Conservation (phyloP, 441 rosid genomes). For the Capsella rubella region DNA sequence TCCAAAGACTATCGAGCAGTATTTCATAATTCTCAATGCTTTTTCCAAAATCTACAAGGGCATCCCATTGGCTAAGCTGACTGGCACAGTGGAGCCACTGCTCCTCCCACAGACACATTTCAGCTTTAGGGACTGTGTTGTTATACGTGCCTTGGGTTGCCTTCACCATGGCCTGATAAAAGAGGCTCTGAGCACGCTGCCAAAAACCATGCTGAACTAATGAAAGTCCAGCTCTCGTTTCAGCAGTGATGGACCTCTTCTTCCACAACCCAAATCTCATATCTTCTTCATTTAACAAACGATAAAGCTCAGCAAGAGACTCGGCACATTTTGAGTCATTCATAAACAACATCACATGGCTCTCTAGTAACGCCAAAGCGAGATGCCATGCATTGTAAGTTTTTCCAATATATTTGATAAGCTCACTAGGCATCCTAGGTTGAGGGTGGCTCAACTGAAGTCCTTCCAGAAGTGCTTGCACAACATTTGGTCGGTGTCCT, state of each 20-base stretch:
- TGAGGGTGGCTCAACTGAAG: slow-evolving; percentile 99
- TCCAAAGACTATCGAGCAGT: slow-evolving; percentile 97
- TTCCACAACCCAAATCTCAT: slow-evolving; percentile 99
- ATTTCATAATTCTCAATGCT: slow-evolving; percentile 93
- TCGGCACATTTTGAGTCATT: slow-evolving; percentile 92
- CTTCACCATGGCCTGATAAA: slow-evolving; percentile 97
- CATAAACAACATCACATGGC: slow-evolving; percentile 91
- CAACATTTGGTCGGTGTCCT: slow-evolving; percentile 95
- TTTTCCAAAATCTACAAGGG: slow-evolving; percentile 95
- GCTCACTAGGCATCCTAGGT: slow-evolving; percentile 99
- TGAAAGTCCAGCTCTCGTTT: slow-evolving; percentile 98
- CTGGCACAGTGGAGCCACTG: slow-evolving; percentile 96
- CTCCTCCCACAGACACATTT: slow-evolving; percentile 99
- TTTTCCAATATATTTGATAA: slow-evolving; percentile 96
- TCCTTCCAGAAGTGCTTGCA: slow-evolving; percentile 99
- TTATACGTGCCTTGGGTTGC: slow-evolving; percentile 99
- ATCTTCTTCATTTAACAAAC: slow-evolving; percentile 97
- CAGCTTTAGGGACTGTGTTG: slow-evolving; percentile 98
- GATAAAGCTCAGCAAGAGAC: slow-evolving; percentile 97
- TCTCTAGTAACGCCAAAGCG: slow-evolving; percentile 93
- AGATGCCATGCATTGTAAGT: slow-evolving; percentile 99
- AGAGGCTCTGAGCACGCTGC: slow-evolving; percentile 95
- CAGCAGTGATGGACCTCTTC: slow-evolving; percentile 94
- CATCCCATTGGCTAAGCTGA: slow-evolving; percentile 99
- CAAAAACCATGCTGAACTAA: slow-evolving; percentile 99